Conservation (phyloP, 768 basidiomycete species). For the Kwoniella botswanensis region DNA sequence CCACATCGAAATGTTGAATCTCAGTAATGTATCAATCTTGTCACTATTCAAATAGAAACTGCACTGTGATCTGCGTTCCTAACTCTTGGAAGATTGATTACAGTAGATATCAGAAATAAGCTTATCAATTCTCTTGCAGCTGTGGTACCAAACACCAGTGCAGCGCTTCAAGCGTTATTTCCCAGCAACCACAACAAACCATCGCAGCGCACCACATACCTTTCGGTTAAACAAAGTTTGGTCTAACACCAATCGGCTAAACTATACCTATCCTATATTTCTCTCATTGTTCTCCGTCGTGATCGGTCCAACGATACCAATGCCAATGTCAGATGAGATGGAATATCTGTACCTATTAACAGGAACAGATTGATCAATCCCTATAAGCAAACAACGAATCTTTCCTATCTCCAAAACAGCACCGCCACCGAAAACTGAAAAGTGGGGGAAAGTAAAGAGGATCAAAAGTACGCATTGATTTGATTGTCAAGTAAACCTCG, state of each 20-base stretch:
- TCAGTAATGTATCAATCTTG: not conserved
- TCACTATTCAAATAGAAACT: too few relatives aligned
- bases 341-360: not conserved
- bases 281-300: not conserved
- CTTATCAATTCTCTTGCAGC: too few relatives aligned
- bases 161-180: too few relatives aligned
- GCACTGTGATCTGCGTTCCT: too few relatives aligned
- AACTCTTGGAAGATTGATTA: too few relatives aligned
- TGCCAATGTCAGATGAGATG: not conserved
- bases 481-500: not conserved
- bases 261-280: not conserved
- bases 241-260: not conserved
- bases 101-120: too few relatives aligned
- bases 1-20: not conserved
- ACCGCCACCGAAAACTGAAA: not conserved
- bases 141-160: too few relatives aligned
- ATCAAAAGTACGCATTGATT: not conserved
- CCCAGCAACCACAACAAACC: too few relatives aligned
- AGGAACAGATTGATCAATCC: not conserved
- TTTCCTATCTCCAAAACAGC: too few relatives aligned
- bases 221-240: not conserved
- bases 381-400: too few relatives aligned
- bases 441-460: not conserved
- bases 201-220: not conserved
- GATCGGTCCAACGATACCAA: not conserved